phyloP scores from a whole-genome alignment of 352 stramenopile genomes.

The Phytopythium aichiense region DNA sequence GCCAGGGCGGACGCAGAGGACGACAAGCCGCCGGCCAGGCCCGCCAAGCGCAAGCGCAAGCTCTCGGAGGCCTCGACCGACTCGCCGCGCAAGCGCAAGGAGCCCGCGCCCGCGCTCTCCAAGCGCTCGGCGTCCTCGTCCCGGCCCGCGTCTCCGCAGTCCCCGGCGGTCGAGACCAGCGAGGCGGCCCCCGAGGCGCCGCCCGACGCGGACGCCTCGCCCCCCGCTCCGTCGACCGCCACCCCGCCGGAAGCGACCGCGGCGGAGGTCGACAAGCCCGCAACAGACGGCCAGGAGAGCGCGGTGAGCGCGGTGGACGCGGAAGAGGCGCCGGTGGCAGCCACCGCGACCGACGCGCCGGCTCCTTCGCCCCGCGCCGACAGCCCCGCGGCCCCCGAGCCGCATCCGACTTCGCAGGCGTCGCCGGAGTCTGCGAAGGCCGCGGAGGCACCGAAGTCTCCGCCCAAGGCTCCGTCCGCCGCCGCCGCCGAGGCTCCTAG shows the following conservation, averaged over 20 bases:
- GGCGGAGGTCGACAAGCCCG: neutral
- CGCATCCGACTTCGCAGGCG: conserved; percentile 10
- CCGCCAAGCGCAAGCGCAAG: conserved; percentile 40
- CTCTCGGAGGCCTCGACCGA: conserved; percentile 20
- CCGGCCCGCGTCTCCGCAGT: neutral
- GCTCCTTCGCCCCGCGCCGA: neutral
- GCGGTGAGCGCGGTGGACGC: neutral
- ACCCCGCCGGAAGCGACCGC: neutral
- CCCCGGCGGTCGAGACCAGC: neutral
- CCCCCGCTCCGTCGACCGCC: neutral
- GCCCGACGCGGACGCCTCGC: conserved; percentile 3
- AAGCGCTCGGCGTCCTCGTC: conserved; percentile 3
- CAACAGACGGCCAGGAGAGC: neutral
- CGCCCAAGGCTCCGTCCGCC: conserved; percentile 17
- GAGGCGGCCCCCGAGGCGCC: neutral
- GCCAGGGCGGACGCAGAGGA: conserved; percentile 18
- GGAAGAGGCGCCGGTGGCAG: neutral
- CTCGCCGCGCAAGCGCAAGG: conserved; percentile 15
- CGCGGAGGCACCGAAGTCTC: conserved; percentile 23
- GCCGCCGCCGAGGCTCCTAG: neutral
- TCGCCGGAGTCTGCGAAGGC: conserved; percentile 22
- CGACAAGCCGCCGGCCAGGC: conserved; percentile 13
- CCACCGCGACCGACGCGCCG: conserved; percentile 3
- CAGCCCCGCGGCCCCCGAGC: neutral
- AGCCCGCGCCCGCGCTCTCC: neutral